These are phyloP conservation scores for Cyberlindnera saturnus DNA, from an alignment of 805 yeast genomes.

Conservation along the genomic window DNA sequence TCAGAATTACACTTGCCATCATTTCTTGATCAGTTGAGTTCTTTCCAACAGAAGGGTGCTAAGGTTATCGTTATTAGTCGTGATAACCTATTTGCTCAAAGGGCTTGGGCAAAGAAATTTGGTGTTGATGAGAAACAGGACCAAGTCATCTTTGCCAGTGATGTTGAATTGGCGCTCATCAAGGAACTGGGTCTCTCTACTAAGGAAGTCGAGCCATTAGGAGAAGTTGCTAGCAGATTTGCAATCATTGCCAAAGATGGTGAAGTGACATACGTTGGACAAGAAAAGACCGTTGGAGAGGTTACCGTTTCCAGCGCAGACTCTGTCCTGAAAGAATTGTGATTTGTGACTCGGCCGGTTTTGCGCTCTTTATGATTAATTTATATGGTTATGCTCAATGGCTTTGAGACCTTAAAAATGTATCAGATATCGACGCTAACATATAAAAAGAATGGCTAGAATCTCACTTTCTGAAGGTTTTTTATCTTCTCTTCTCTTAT, in stretches of 20 bases:
- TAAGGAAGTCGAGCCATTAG: conserved; percentile 48
- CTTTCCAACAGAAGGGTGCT: conserved; percentile 49
- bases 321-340: conserved; percentile 26
- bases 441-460: too few relatives aligned
- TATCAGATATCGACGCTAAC: too few relatives aligned
- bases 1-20: conserved; percentile 65
- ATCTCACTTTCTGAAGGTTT: too few relatives aligned
- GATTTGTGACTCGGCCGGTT: background rate
- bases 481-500: too few relatives aligned
- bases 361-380: too few relatives aligned
- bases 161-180: conserved; percentile 53
- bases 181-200: conserved; percentile 43
- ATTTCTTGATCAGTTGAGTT: conserved; percentile 30
- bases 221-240: conserved; percentile 45
- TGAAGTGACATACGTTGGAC: conserved; percentile 37
- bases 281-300: conserved; percentile 30
- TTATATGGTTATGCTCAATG: too few relatives aligned
- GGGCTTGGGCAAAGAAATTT: conserved; percentile 50
- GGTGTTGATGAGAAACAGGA: conserved; percentile 26
- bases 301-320: conserved; percentile 33
- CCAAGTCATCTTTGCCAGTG: conserved; percentile 52
- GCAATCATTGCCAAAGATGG: conserved; percentile 61
- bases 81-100: conserved; percentile 64
- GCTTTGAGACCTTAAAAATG: too few relatives aligned
- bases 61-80: conserved; percentile 55